Base-by-base conservation (phyloP, 768 basidiomycete species). In the Cyclocybe aegerita region DNA sequence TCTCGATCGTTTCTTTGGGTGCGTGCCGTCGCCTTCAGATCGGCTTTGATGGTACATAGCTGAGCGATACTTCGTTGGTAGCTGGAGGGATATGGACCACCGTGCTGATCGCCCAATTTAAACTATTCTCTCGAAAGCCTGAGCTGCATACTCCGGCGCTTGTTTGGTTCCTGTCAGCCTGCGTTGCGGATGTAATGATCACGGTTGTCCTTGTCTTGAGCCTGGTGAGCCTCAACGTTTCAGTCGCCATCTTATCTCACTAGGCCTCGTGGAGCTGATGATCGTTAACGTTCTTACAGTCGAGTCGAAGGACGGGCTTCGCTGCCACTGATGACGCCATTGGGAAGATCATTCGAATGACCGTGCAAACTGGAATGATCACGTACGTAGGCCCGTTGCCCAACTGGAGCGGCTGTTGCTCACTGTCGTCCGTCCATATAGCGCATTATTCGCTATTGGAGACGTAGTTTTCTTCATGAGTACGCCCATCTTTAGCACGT, bases 391-490 rank as follows among this genome's bases (percentile, higher is more conserved):
- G 66, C 53, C 8, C n/a, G 23, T 34, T 16, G 8, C 35, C 37
- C 5, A n/a, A 40, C 32, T 35, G 6, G 29, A 4, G 3, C 14
- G 16, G 11, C 40, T 12, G 16, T 23, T 40, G 14, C 30, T n/a
- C 15, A 36, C 32, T 41, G 0, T 16, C 6, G 7, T 32, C 17
- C 40, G 48, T 16, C n/a, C 5, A 11, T 40, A 1, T 44, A 74
- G 73, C 4, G 69, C 73, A 0, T 56, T 75, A 33, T 74, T 71
- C 49, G 74, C 73, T 0, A 63, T 71, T 39, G 68, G 72, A 33
- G 73, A 75, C 54, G 70, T 76, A 12, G 59, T 75, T 38, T 75
- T 72, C 50, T 76, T 77, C 53, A 71, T 74, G 73, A 69, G 73
- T 75, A 54, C 56, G 69, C 65, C 7, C 16, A 42, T 39, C 33